phyloP scores from a whole-genome alignment of 2,329 filamentous ascomycete genomes.

The Aspergillus vadensis region DNA sequence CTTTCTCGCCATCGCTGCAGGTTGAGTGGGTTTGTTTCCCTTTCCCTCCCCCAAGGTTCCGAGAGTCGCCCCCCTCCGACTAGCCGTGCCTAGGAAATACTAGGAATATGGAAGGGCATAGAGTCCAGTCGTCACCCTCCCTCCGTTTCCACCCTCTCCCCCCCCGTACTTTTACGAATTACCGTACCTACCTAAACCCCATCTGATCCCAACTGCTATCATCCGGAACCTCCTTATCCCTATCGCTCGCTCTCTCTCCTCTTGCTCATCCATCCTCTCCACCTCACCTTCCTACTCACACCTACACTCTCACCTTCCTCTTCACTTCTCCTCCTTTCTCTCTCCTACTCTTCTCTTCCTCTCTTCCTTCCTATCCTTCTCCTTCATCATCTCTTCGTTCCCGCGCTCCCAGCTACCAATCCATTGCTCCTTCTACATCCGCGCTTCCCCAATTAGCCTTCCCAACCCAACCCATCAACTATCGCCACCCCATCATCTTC shows the following conservation, averaged over 20 bases:
- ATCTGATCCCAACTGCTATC: conserved; percentile 12
- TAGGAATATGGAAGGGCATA: neutral
- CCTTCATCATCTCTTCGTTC: conserved; percentile 16
- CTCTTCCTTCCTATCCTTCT: conserved; percentile 21
- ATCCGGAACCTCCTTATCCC: conserved; percentile 14
- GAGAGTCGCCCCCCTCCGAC: conserved; percentile 17
- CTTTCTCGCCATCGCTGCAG: conserved; percentile 19
- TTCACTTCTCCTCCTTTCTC: conserved; percentile 22
- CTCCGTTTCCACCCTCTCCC: neutral
- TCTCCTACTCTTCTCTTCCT: conserved; percentile 13
- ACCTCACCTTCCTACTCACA: conserved; percentile 15
- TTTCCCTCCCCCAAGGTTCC: conserved; percentile 21
- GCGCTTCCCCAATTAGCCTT: conserved; percentile 3
- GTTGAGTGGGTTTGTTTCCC: conserved; percentile 9
- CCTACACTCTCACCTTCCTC: conserved; percentile 22
- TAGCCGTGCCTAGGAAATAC: neutral
- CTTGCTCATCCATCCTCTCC: conserved; percentile 14
- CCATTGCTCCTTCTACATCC: conserved; percentile 21
- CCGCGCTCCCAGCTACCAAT: conserved; percentile 8
- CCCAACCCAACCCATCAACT: conserved; percentile 4
- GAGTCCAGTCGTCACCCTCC: neutral
- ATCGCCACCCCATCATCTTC: conserved; percentile 11
- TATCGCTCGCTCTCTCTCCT: neutral
- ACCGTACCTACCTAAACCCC: conserved; percentile 5
- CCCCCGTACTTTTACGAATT: neutral